A percentile compares a stretch with the other conserved stretches of the same genome.
Conservation (phyloP, 2,329 filamentous ascomycete genomes). For the Lachnellula cervina region DNA sequence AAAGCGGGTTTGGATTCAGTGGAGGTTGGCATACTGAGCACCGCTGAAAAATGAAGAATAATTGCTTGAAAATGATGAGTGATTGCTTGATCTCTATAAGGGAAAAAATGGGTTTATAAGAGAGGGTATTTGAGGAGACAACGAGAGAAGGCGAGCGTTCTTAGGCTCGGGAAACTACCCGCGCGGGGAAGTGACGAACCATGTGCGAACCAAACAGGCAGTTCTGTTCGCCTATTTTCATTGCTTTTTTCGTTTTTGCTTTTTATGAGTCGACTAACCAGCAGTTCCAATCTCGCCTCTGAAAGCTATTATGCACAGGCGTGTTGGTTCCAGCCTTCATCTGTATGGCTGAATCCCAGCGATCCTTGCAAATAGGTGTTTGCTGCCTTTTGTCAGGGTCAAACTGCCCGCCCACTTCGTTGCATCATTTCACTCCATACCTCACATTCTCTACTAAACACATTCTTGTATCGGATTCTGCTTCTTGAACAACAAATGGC, state of each 20-base stretch:
- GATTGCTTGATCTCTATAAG: too few relatives aligned
- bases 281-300: too few relatives aligned
- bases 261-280: too few relatives aligned
- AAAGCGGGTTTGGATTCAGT: not conserved
- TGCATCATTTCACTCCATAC: not conserved
- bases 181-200: not conserved
- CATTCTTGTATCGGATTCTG: too few relatives aligned
- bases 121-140: not conserved
- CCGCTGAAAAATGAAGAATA: too few relatives aligned
- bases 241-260: too few relatives aligned
- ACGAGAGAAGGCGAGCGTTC: too few relatives aligned
- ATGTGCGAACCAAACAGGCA: too few relatives aligned
- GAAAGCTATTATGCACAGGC: not conserved
- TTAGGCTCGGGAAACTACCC: not conserved
- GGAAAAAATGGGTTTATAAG: not conserved
- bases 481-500: not conserved
- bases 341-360: not conserved
- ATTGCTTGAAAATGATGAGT: too few relatives aligned
- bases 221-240: too few relatives aligned
- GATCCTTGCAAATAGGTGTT: not conserved
- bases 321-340: not conserved
- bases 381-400: not conserved
- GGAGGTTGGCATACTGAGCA: too few relatives aligned
- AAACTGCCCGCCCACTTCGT: not conserved
- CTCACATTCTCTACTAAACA: too few relatives aligned